Percentiles rank a stretch among this genome's conserved stretches.
These are phyloP conservation scores for Sarocladiaceae sp. DNA, from an alignment of 2,329 filamentous ascomycete species.

Conservation along the genomic window DNA sequence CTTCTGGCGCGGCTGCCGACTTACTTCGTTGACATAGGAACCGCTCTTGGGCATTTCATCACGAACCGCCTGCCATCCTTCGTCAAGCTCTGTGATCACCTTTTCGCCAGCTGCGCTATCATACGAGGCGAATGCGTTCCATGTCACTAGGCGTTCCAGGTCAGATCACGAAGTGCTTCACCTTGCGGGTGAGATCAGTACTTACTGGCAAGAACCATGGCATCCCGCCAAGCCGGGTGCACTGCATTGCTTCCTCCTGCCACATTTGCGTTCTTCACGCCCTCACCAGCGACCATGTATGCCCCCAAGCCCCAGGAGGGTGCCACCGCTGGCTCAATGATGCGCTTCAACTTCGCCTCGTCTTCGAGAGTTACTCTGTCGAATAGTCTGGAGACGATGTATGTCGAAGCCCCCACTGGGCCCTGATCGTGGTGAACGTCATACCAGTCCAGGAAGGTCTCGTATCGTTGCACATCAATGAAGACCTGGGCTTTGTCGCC, in stretches of 20 bases:
- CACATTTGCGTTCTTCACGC: conserved; percentile 36
- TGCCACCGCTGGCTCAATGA: conserved; percentile 25
- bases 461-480: conserved; percentile 24
- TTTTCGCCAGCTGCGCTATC: neutral
- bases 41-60: conserved; percentile 30
- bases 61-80: neutral
- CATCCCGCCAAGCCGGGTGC: conserved; percentile 46
- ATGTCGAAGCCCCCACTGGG: conserved; percentile 28
- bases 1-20: neutral
- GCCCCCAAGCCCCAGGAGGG: conserved; percentile 25
- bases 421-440: conserved; percentile 29
- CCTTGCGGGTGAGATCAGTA: neutral
- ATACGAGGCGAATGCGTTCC: neutral
- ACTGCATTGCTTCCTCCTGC: conserved; percentile 41
- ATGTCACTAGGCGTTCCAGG: neutral
- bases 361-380: conserved; percentile 30
- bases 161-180: neutral
- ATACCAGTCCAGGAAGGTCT: conserved; percentile 34
- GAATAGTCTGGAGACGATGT: conserved; percentile 41
- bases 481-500: neutral
- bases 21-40: conserved; percentile 42
- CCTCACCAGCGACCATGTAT: conserved; percentile 40
- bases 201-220: neutral
- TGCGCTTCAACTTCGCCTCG: conserved; percentile 27
- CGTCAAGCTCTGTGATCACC: conserved; percentile 19